Evolutionary conservation across 176 grass and related monocot genomes (phyloP), one percentile per base, ranked within the genome.

Genomic region (Ananas comosus): DNA sequence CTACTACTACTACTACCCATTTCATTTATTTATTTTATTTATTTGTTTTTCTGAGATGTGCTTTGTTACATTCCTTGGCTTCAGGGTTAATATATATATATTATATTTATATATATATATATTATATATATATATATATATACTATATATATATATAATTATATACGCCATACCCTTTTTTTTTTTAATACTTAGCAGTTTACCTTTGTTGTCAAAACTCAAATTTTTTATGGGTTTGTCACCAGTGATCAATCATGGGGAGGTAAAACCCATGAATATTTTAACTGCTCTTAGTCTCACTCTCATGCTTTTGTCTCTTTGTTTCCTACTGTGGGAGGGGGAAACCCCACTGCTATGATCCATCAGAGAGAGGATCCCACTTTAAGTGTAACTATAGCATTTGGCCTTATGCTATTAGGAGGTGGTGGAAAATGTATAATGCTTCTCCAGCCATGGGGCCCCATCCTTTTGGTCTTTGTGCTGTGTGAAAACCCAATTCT

Each of bases 251-350:
- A 86, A 82, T 89, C 64, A 87, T 79, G 57, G 64, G 84, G 70
- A 76, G 76, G 78, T 76, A 86, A 80, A 70, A 65, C 80, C 78
- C 51, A 74, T 68, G 50, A 79, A 42, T 50, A 27, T 65, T 76
- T 61, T 71, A 82, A 65, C 52, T 17, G 83, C 72, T 78, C 75
- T 69, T 71, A 77, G 67, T 67, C 65, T 72, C 86, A 73, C 76
- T 70, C 65, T 72, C 86, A 73, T 78, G 75, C 79, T 74, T 70
- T 72, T 76, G 72, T 69, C 88, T 81, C 83, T 76, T 66, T 78
- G 72, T 80, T 72, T 76, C 58, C 54, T 54, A 48, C 58, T 64
- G 19, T 78, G 13, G 48, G 12, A 19, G 52, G 70, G 19, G 64
- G 21, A 63, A 53, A n/a, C 51, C 77, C 33, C 82, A 61, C 63